Percentiles rank a stretch among this genome's conserved stretches.
Evolutionary conservation across 2,329 filamentous ascomycete species (phyloP).

Genomic region (Clonostachys solani): DNA sequence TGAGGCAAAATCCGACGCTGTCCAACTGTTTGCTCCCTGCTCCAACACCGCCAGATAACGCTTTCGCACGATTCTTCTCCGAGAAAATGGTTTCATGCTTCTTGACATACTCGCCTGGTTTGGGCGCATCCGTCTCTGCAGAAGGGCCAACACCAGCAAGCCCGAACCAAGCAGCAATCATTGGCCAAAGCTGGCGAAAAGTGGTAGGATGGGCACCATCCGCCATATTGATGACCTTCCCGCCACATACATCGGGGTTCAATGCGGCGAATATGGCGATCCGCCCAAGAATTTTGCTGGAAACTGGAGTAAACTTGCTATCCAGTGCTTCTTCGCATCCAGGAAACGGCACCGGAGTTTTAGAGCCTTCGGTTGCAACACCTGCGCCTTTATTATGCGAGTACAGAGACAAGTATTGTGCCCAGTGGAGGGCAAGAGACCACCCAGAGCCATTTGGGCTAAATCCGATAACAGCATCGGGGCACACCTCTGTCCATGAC

Average conservation of each 20-base stretch:
- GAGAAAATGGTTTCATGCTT: conserved; percentile 20
- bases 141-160: conserved; percentile 15
- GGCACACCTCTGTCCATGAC: conserved; percentile 31
- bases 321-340: conserved; percentile 15
- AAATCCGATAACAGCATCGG: conserved; percentile 30
- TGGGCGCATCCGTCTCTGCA: not conserved
- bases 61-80: conserved; percentile 13
- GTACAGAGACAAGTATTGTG: conserved; percentile 29
- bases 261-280: conserved; percentile 21
- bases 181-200: conserved; percentile 21
- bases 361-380: not conserved
- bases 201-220: conserved; percentile 17
- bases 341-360: conserved; percentile 18
- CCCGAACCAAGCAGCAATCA: conserved; percentile 22
- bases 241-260: conserved; percentile 12
- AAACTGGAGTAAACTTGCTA: conserved; percentile 22
- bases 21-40: conserved; percentile 31
- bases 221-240: conserved; percentile 23
- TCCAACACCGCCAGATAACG: conserved; percentile 23
- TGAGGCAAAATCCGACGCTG: conserved; percentile 38
- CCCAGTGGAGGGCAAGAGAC: conserved; percentile 30
- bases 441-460: conserved; percentile 29
- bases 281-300: conserved; percentile 18
- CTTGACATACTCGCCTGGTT: conserved; percentile 22
- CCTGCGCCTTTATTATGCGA: conserved; percentile 13